phyloP scores from a whole-genome alignment of 345 rosid species.

The Rhizophora mangle region DNA sequence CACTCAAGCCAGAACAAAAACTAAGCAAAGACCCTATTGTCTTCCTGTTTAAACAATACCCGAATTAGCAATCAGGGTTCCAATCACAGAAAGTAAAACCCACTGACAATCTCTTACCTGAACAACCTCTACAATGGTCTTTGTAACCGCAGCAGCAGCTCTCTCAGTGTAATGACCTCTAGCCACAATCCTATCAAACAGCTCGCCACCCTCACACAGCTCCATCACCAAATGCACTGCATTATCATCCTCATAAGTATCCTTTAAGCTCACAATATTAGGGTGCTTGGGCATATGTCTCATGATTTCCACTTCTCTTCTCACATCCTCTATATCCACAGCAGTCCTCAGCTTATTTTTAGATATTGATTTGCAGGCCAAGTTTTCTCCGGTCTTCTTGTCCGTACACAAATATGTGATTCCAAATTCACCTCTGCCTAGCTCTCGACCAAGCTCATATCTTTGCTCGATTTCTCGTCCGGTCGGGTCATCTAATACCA shows the following conservation, averaged over 20 bases:
- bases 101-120: conserved; percentile 13
- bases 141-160: conserved; percentile 36
- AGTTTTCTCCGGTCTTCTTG: conserved; percentile 23
- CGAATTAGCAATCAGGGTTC: background rate
- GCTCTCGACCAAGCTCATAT: conserved; percentile 32
- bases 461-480: conserved; percentile 27
- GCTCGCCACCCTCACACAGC: conserved; percentile 36
- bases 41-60: background rate
- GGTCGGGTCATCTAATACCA: conserved; percentile 20
- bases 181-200: conserved; percentile 35
- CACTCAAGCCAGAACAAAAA: background rate
- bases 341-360: conserved; percentile 32
- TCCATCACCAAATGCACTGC: conserved; percentile 40
- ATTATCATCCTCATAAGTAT: conserved; percentile 29
- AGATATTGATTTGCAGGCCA: conserved; percentile 32
- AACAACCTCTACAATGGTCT: conserved; percentile 41
- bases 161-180: conserved; percentile 39
- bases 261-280: conserved; percentile 29
- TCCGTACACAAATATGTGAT: conserved; percentile 33
- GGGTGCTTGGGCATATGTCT: conserved; percentile 29
- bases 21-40: background rate
- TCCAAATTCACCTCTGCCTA: conserved; percentile 41
- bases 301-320: conserved; percentile 40
- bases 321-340: conserved; percentile 35
- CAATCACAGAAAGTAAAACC: background rate